These are phyloP conservation scores for Rusavskia elegans DNA, from an alignment of 495 filamentous ascomycete species.

Conservation along the genomic window DNA sequence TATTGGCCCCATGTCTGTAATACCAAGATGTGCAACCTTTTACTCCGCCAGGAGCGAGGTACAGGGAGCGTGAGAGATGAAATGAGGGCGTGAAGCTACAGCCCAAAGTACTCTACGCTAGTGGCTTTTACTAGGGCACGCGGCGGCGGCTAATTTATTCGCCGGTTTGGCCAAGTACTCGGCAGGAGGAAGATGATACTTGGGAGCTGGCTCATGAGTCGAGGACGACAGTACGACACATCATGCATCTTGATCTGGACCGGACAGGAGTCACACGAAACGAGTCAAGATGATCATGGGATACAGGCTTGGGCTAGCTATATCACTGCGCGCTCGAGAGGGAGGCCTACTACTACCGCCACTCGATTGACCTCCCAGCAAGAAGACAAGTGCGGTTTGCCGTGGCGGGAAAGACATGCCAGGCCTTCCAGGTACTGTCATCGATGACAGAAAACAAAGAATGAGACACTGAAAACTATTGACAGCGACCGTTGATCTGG, in stretches of 20 bases:
- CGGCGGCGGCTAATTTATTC: no score
- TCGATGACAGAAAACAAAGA: neutral
- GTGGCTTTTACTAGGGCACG: no score
- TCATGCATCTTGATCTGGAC: neutral
- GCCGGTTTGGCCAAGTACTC: no score
- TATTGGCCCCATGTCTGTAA: no score
- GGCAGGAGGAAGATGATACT: no score
- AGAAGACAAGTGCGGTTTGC: neutral
- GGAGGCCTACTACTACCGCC: neutral
- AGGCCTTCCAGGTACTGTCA: conserved; percentile 63
- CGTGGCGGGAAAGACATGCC: conserved; percentile 48
- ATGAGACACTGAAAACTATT: conserved; percentile 3
- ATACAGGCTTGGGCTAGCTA: neutral
- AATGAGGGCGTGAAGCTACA: no score
- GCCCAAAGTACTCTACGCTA: no score
- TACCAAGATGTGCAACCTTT: no score
- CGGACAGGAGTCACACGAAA: neutral
- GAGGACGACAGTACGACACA: neutral
- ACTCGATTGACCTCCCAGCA: neutral
- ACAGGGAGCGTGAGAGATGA: no score
- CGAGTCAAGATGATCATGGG: neutral
- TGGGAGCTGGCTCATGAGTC: no score
- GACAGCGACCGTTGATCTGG: conserved; percentile 85
- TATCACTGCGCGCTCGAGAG: neutral
- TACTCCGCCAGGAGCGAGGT: no score